Conservation (phyloP, 2,329 filamentous ascomycete species). For the Sordariomycetes sp. region DNA sequence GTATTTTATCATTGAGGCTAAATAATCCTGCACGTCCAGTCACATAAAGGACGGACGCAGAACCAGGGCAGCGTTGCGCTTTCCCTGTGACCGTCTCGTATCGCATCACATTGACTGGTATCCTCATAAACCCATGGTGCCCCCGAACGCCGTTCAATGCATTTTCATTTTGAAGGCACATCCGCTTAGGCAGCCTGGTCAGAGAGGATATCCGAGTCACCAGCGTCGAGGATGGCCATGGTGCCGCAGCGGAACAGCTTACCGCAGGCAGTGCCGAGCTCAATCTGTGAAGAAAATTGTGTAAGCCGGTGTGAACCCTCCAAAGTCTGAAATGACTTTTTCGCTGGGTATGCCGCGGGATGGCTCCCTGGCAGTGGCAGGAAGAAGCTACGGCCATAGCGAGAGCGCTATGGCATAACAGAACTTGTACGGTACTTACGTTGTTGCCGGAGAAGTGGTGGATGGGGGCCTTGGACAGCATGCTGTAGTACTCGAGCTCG, state of each 20-base stretch:
- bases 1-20: constrained; percentile 24
- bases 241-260: constrained; percentile 98
- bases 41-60: too few relatives aligned
- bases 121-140: constrained; percentile 22
- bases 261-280: constrained; percentile 95
- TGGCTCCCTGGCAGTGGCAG: constrained; percentile 9
- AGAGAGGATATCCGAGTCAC: constrained; percentile 80
- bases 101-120: constrained; percentile 25
- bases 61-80: too few relatives aligned
- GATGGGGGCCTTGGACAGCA: constrained; percentile 88
- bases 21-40: too few relatives aligned
- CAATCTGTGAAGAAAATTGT: constrained; percentile 64
- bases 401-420: neutral
- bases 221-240: constrained; percentile 94
- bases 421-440: constrained; percentile 56
- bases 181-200: constrained; percentile 45
- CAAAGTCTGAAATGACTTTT: constrained; percentile 82
- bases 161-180: constrained; percentile 6
- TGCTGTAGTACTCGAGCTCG: constrained; percentile 82
- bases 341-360: constrained; percentile 65
- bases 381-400: constrained; percentile 7
- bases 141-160: constrained; percentile 34
- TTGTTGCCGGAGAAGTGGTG: constrained; percentile 99
- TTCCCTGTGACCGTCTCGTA: constrained; percentile 17
- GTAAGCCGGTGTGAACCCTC: constrained; percentile 68